Evolutionary conservation across 2,329 filamentous ascomycete genomes (phyloP).

Genomic region (Trichoderma brevicompactum): DNA sequence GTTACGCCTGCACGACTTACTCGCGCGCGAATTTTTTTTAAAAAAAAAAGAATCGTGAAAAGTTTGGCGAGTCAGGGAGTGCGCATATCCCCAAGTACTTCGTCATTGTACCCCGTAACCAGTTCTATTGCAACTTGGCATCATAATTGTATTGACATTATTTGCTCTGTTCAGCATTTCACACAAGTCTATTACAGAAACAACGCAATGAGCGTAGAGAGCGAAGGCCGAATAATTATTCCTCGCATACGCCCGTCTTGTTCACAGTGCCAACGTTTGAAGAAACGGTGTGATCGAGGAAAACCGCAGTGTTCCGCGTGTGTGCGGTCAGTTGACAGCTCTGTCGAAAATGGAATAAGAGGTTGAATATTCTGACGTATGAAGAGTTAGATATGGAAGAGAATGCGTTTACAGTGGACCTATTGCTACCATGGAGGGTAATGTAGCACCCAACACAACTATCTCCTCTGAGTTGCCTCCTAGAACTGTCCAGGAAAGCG

Average conservation of each 20-base stretch:
- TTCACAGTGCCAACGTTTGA: constrained; percentile 5
- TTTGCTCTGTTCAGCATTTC: neutral
- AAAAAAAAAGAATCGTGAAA: no score
- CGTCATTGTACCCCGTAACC: no score
- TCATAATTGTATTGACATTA: neutral
- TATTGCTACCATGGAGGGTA: neutral
- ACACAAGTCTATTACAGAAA: neutral
- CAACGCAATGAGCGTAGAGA: neutral
- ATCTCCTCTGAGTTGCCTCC: neutral
- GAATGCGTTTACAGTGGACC: neutral
- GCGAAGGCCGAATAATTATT: neutral
- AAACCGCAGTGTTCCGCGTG: constrained; percentile 7
- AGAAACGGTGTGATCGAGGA: constrained; percentile 9
- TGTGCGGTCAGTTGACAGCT: neutral
- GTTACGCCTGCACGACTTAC: no score
- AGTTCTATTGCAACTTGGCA: no score
- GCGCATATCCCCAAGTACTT: no score
- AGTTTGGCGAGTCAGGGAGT: no score
- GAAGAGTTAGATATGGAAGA: neutral
- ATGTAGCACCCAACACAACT: neutral
- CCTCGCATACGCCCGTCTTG: neutral
- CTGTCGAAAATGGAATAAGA: no score
- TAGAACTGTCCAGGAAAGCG: neutral
- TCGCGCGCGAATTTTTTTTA: no score
- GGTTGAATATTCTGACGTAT: neutral